These are phyloP conservation scores for Lipomyces chichibuensis DNA, from an alignment of 805 yeast genomes.

Conservation along the genomic window DNA sequence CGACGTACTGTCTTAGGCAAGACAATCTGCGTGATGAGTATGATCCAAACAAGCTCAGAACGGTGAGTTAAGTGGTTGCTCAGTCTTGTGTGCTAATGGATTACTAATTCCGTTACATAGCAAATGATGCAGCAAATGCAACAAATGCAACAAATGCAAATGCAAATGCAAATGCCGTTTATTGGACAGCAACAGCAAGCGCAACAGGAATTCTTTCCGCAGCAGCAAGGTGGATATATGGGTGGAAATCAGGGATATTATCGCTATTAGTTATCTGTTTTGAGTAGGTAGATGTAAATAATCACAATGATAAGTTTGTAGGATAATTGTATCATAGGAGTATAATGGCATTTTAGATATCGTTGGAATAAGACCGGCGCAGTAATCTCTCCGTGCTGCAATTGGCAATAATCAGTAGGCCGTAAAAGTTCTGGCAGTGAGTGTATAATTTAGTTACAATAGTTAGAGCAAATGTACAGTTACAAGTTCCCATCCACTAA, in stretches of 20 bases:
- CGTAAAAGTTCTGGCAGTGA: too few relatives aligned
- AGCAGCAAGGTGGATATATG: slow-evolving; percentile 11
- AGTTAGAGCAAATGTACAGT: too few relatives aligned
- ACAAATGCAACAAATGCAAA: slow-evolving; percentile 16
- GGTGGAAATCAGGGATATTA: slow-evolving; percentile 2
- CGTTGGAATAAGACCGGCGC: too few relatives aligned
- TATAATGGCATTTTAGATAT: not conserved
- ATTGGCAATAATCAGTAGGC: not conserved
- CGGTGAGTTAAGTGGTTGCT: slow-evolving; percentile 10
- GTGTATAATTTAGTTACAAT: too few relatives aligned
- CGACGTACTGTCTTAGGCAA: slow-evolving; percentile 85
- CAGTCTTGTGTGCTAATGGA: not conserved
- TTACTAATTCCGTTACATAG: not conserved
- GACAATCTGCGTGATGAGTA: slow-evolving; percentile 78
- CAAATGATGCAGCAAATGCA: slow-evolving; percentile 35
- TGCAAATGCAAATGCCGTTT: slow-evolving; percentile 29
- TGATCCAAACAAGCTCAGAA: slow-evolving; percentile 76
- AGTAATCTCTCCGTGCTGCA: not conserved
- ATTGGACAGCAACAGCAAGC: slow-evolving; percentile 17
- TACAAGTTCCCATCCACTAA: too few relatives aligned
- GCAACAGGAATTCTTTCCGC: slow-evolving; percentile 13
- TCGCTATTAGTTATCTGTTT: not conserved
- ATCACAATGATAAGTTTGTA: not conserved
- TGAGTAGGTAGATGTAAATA: not conserved
- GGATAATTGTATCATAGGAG: too few relatives aligned